A percentile compares a stretch with the other conserved stretches of the same genome.
Evolutionary conservation across 2,329 filamentous ascomycete genomes (phyloP).

Genomic region (Emergomyces pasteurianus): DNA sequence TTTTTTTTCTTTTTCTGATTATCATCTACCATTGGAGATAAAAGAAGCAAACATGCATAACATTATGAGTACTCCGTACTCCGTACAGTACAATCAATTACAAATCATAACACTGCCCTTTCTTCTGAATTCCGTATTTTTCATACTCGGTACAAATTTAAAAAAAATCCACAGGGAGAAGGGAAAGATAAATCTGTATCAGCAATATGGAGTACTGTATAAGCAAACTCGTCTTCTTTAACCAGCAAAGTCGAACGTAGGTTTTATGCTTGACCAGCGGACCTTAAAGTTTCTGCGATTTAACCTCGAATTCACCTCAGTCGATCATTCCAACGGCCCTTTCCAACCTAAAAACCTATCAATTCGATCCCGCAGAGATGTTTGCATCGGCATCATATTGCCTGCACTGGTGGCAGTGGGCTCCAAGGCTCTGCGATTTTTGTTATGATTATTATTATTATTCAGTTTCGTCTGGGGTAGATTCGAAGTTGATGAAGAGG

Average conservation of each 20-base stretch:
- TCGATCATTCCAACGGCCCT: neutral
- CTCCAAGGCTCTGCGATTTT: neutral
- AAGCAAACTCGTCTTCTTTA: neutral
- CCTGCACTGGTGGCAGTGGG: too few relatives aligned
- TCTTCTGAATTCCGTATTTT: neutral
- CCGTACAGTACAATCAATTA: too few relatives aligned
- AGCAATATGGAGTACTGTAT: neutral
- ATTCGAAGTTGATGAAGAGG: neutral
- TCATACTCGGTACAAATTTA: neutral
- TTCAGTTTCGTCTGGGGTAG: neutral
- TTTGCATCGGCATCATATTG: neutral
- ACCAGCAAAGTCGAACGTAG: neutral
- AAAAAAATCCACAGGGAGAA: neutral
- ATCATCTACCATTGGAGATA: neutral
- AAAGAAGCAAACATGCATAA: too few relatives aligned
- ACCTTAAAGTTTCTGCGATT: neutral
- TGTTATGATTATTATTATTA: neutral
- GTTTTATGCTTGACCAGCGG: neutral
- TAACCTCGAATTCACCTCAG: neutral
- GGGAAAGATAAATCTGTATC: neutral
- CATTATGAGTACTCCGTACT: too few relatives aligned
- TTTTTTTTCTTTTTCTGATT: neutral
- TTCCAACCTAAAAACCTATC: conserved; percentile 2
- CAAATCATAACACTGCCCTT: too few relatives aligned
- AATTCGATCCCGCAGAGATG: neutral